These are phyloP conservation scores for Backusella psychrophila DNA, from an alignment of 192 early-diverging fungal species.

Conservation along the genomic window DNA sequence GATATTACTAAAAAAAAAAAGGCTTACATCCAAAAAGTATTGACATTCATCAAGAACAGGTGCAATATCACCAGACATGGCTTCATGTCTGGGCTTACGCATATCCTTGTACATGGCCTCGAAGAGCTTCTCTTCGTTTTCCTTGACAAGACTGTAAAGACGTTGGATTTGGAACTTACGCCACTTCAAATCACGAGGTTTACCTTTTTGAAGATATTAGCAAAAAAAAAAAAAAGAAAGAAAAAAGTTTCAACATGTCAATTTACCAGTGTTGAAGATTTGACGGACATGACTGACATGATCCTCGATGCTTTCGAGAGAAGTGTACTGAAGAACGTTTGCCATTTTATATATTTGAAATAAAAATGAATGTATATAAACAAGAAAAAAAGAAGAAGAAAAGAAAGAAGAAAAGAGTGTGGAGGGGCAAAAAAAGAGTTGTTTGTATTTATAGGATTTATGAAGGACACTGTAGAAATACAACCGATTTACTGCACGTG, in stretches of 20 bases:
- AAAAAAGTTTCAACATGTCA: background rate
- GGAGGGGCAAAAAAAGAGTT: background rate
- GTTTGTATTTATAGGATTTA: background rate
- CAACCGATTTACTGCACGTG: background rate
- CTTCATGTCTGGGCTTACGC: slow-evolving; percentile 51
- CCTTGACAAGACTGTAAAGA: slow-evolving; percentile 56
- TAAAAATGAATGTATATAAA: background rate
- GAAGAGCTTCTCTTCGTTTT: slow-evolving; percentile 52
- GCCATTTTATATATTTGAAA: background rate
- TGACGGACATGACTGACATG: slow-evolving; percentile 39
- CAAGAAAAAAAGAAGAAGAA: background rate
- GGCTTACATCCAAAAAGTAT: slow-evolving; percentile 34
- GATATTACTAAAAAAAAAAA: no score
- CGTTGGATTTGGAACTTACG: slow-evolving; percentile 63
- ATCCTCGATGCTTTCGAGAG: slow-evolving; percentile 39
- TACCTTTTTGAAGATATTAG: slow-evolving; percentile 17
- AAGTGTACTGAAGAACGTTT: slow-evolving; percentile 37
- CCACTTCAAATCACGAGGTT: slow-evolving; percentile 43
- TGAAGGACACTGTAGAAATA: background rate
- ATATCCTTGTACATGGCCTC: slow-evolving; percentile 60
- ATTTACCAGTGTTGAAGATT: slow-evolving; percentile 42
- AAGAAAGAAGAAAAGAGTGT: background rate
- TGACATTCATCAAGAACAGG: slow-evolving; percentile 43
- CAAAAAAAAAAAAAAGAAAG: background rate
- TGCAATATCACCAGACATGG: slow-evolving; percentile 55